Evolutionary conservation across 495 filamentous ascomycete genomes (phyloP), one percentile per base, ranked within the genome.

Genomic region (Penicillium ochrochloron): DNA sequence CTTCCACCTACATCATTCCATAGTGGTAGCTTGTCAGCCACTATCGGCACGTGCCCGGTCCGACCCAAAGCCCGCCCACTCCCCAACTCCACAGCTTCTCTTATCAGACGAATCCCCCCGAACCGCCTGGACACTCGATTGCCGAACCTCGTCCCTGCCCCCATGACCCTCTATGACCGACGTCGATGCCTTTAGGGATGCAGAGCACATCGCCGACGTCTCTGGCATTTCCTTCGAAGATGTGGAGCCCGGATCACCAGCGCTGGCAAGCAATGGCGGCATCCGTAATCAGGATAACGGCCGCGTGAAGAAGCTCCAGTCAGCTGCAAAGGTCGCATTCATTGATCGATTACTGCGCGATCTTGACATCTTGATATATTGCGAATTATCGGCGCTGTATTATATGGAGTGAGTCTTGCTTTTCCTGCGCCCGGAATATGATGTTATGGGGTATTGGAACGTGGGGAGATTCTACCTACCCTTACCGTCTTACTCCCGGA

Each of bases 291-390:
- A 75, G 39, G 70, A 77, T 56, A 68, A 65, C 58, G 66, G 65
- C 59, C 71, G 74, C 68, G 63, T 77, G 61, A 81, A 70, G 69
- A 81, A 76, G 63, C 67, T 71, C 37, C 76, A 80, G 55, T 71
- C 72, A 2, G 66, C 75, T 2, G 74, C 75, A 23, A 81, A 80
- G 65, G 79, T 81, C 39, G 80, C 88, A 59, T 87, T 91, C 71
- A 83, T 95, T 61, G 88, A 87, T 67, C 81, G 88, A 56, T 76
- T 96, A 35, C 83, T 92, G 68, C 83, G 85, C 61, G 89, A 86
- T 70, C 79, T 96, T 52, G 93, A 97, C 76, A 89, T 89, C 66
- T 62, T 93, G n/a, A 86, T 93, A 34, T 93, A 92, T 72, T 88
- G 88, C 62, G 86, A 96, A 79, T 80, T 96, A 35, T 91, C 90